These are phyloP conservation scores for Aspergillus glaucus DNA, from an alignment of 2,329 filamentous ascomycete genomes.

Conservation along the genomic window DNA sequence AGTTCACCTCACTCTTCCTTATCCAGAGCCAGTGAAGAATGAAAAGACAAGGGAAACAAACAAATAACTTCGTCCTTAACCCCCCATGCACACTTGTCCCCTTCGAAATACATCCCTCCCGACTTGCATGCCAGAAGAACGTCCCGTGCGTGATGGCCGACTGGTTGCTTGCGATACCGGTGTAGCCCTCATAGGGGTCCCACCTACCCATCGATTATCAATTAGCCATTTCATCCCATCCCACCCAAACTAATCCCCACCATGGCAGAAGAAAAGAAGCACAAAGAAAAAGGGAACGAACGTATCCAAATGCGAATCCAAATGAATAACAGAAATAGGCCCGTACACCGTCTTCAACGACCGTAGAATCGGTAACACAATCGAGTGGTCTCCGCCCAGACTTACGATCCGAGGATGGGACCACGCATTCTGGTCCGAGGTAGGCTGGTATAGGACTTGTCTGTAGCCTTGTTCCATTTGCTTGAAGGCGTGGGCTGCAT, in stretches of 20 bases:
- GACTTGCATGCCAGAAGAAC: slow-evolving; percentile 21
- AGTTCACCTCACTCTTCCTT: not conserved
- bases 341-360: slow-evolving; percentile 19
- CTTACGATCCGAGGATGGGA: slow-evolving; percentile 14
- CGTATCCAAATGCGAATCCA: slow-evolving; percentile 26
- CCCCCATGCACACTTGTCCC: slow-evolving; percentile 20
- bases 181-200: slow-evolving; percentile 19
- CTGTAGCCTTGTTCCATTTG: slow-evolving; percentile 21
- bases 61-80: slow-evolving; percentile 18
- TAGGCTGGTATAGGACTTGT: slow-evolving; percentile 12
- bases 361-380: slow-evolving; percentile 19
- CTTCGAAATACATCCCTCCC: slow-evolving; percentile 19
- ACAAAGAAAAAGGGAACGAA: slow-evolving; percentile 1
- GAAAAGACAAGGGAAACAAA: not conserved
- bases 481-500: slow-evolving; percentile 17
- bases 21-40: not conserved
- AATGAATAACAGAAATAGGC: slow-evolving; percentile 20
- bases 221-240: not conserved
- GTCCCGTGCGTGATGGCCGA: slow-evolving; percentile 21
- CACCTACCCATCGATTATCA: not conserved
- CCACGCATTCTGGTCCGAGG: slow-evolving; percentile 7
- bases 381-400: slow-evolving; percentile 23
- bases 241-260: not conserved
- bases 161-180: slow-evolving; percentile 15
- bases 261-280: not conserved